Evolutionary conservation across 2,329 filamentous ascomycete species (phyloP), one percentile per base, ranked within the genome.

Genomic region (Colletotrichum sansevieriae): DNA sequence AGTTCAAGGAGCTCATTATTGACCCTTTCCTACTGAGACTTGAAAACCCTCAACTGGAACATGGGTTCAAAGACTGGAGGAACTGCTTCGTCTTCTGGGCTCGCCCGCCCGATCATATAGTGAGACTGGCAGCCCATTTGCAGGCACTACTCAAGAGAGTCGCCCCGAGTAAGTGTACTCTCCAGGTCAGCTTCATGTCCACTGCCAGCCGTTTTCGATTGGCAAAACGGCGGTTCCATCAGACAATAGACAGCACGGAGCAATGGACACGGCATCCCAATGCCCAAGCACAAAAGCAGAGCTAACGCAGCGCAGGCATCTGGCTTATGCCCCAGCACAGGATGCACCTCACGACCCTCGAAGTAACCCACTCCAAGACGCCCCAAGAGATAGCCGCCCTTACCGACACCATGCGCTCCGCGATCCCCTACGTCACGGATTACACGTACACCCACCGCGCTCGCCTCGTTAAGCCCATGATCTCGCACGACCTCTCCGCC

Each of bases 51-150:
- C 79, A 85, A 1, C 80, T 91, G 41, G 86, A 93, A 71, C 90
- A 90, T 1, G 88, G 88, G 1, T 97, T 92, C 76, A 78, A 84
- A 59, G 95, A 98, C 76, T 87, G 88, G 47, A 85, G 95, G 46
- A 86, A 97, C 75, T 97, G 95, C 76, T 84, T 98, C 11, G 92
- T 94, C 0, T 90, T 98, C 76, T 98, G 94, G 94, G 93, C 92
- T 3, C 86, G 95, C 7, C 95, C 95, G 15, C 92, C 95, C 0
- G 80, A 88, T 52, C 88, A 91, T 72, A 84, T 98, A 18, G 84
- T 91, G 52, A 81, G 85, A 20, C 80, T 98, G 67, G 88, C 95
- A 3, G 79, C 82, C 2, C 85, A 86, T 65, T 81, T 98, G 35
- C 95, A 98, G 78, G 78, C 84, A 57, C 85, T 88, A 74, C 82